phyloP scores from a whole-genome alignment of 1,139 yeast genomes.

The Lodderomyces metapsilosis region DNA sequence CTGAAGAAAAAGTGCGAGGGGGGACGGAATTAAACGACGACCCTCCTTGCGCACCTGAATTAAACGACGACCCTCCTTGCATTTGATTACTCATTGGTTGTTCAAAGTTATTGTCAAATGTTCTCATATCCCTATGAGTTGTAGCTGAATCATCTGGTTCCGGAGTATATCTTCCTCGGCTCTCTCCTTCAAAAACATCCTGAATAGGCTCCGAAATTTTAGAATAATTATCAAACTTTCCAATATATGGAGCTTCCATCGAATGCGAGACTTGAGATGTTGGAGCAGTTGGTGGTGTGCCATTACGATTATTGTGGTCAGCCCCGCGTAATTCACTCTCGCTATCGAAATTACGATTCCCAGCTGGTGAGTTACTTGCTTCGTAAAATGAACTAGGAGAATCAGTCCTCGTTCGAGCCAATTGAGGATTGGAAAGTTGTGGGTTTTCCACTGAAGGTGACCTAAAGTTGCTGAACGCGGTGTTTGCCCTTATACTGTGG shows the following conservation, averaged over 20 bases:
- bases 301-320: constrained; percentile 2
- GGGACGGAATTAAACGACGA: background rate
- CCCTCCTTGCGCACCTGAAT: background rate
- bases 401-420: background rate
- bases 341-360: constrained; percentile 9
- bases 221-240: constrained; percentile 4
- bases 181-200: constrained; percentile 8
- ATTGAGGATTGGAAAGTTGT: constrained; percentile 7
- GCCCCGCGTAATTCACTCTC: constrained; percentile 8
- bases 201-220: constrained; percentile 10
- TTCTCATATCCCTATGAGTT: background rate
- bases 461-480: constrained; percentile 44
- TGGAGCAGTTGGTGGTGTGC: constrained; percentile 25
- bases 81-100: background rate
- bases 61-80: background rate
- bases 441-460: constrained; percentile 15
- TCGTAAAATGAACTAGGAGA: constrained; percentile 8
- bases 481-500: constrained; percentile 27
- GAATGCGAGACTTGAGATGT: constrained; percentile 21
- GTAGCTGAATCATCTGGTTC: background rate
- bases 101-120: background rate
- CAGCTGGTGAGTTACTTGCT: background rate
- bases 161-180: constrained; percentile 4
- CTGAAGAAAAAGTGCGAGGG: constrained; percentile 3
- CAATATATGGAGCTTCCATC: constrained; percentile 1